These are phyloP conservation scores for Chaetomium sp. DNA, from an alignment of 2,329 filamentous ascomycete genomes.

Conservation along the genomic window DNA sequence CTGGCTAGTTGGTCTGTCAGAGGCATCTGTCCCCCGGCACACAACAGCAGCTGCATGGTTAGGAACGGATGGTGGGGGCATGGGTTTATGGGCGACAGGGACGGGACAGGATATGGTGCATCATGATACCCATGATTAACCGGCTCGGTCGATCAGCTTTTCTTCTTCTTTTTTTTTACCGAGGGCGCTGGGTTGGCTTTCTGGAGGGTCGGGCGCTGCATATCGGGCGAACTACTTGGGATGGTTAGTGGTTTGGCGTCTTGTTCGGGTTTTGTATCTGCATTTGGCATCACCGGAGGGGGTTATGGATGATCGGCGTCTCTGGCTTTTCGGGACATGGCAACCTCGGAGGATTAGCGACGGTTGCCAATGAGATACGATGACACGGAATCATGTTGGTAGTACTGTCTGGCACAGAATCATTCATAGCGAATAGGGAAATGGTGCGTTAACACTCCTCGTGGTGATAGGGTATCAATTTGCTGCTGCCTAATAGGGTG, in stretches of 20 bases:
- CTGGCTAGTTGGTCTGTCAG: neutral
- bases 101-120: slow-evolving; percentile 13
- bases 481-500: slow-evolving; percentile 1
- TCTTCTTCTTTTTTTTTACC: neutral
- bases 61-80: neutral
- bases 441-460: neutral
- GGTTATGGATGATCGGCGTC: slow-evolving; percentile 2
- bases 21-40: neutral
- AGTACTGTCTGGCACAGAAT: slow-evolving; percentile 10
- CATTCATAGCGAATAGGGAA: slow-evolving; percentile 13
- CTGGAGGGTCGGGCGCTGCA: slow-evolving; percentile 6
- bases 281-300: neutral
- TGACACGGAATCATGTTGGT: neutral
- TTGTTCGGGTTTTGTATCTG: neutral
- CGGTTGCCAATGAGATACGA: neutral
- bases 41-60: neutral
- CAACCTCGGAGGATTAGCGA: neutral
- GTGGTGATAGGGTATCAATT: slow-evolving; percentile 7
- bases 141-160: slow-evolving; percentile 15
- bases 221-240: slow-evolving; percentile 3
- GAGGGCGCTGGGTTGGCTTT: slow-evolving; percentile 6
- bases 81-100: neutral
- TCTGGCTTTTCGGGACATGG: neutral
- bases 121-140: slow-evolving; percentile 21
- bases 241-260: neutral